phyloP scores from a whole-genome alignment of 352 stramenopile species.

The Phytophthora pisi region DNA sequence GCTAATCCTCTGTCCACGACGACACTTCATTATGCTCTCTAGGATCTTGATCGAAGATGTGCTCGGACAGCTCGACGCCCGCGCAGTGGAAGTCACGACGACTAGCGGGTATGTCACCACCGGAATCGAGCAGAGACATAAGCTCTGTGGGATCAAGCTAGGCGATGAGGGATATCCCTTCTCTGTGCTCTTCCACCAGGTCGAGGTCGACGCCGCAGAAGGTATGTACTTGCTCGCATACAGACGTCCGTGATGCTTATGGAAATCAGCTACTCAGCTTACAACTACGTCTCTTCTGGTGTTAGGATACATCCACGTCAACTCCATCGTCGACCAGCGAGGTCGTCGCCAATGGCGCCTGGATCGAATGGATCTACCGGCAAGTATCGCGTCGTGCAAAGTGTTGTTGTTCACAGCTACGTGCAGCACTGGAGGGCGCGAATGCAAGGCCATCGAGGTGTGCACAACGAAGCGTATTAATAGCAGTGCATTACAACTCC shows the following conservation, averaged over 20 bases:
- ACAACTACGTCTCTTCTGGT: background rate
- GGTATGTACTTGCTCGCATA: background rate
- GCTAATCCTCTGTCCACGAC: background rate
- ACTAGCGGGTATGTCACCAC: constrained; percentile 4
- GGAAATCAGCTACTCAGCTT: background rate
- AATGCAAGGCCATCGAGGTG: constrained; percentile 10
- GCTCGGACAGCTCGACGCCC: constrained; percentile 6
- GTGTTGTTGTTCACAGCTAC: constrained; percentile 7
- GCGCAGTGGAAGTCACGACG: constrained; percentile 4
- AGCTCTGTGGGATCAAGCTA: constrained; percentile 4
- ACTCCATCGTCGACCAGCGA: background rate
- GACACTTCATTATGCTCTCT: background rate
- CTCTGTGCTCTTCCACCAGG: constrained; percentile 7
- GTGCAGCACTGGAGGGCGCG: constrained; percentile 1
- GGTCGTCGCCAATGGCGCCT: constrained; percentile 1
- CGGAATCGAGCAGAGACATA: constrained; percentile 1
- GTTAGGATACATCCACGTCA: constrained; percentile 6
- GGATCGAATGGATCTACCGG: constrained; percentile 10
- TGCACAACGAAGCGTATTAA: too few species aligned
- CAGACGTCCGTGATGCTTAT: too few species aligned
- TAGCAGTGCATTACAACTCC: too few species aligned
- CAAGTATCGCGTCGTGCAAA: constrained; percentile 5
- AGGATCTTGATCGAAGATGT: constrained; percentile 12
- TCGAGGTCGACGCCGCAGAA: constrained; percentile 5
- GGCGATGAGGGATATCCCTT: constrained; percentile 10